Conservation (phyloP, 176 grass and related monocot genomes). For the bread wheat (Triticum aestivum) region DNA sequence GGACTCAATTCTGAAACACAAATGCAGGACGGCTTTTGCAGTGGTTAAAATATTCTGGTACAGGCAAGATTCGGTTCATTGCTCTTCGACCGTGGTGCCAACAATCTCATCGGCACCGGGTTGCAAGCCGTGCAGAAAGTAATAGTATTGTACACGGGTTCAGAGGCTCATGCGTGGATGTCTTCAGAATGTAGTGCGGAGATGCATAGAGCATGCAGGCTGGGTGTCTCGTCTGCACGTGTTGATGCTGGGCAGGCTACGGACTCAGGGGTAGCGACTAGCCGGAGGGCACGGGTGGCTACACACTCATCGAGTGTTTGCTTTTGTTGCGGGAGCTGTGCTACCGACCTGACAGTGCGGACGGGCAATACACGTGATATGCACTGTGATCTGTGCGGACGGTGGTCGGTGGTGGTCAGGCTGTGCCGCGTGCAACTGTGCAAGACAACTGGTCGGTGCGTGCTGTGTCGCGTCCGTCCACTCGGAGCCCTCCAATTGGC, state of each 20-base stretch:
- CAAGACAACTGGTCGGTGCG: background rate
- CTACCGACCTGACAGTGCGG: background rate
- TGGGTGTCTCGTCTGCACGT: background rate
- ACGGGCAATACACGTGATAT: background rate
- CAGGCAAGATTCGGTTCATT: background rate
- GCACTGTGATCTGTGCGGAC: background rate
- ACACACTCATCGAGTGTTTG: background rate
- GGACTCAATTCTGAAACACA: background rate
- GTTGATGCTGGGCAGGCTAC: background rate
- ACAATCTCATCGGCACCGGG: background rate
- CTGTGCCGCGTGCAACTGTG: background rate
- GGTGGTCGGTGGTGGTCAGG: background rate
- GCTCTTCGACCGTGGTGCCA: background rate
- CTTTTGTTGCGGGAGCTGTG: background rate
- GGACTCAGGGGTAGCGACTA: background rate
- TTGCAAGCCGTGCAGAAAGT: background rate
- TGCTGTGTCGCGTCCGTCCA: background rate
- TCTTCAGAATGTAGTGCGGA: background rate
- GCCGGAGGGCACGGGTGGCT: background rate
- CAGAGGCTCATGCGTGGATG: conserved; percentile 14
- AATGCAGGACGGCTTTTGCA: background rate
- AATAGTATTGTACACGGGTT: background rate
- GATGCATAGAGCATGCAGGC: background rate
- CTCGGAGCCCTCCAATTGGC: no score
- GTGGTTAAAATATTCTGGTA: background rate